Percentiles rank a stretch among this genome's conserved stretches.
phyloP scores from a whole-genome alignment of 2,329 filamentous ascomycete genomes.

The Aspergillus pseudoglaucus region DNA sequence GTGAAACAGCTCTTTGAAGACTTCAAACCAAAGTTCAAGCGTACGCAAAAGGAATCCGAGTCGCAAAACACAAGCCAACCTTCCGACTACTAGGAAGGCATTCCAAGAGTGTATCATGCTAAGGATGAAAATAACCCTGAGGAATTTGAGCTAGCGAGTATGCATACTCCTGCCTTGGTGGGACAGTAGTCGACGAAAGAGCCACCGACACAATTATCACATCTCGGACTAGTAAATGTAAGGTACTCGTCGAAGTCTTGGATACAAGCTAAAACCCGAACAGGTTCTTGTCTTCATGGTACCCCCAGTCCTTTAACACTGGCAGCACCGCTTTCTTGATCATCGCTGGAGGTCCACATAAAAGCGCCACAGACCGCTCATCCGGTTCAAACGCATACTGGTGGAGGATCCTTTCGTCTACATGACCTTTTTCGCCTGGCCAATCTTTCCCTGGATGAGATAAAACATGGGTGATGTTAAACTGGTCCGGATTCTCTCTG shows the following conservation, averaged over 20 bases:
- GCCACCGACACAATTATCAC: not conserved
- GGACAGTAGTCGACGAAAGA: too few species aligned
- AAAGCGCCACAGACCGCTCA: slow-evolving; percentile 38
- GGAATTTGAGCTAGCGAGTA: not conserved
- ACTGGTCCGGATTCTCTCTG: slow-evolving; percentile 2
- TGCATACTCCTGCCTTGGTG: not conserved
- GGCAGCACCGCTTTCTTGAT: slow-evolving; percentile 48
- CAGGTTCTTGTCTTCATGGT: slow-evolving; percentile 39
- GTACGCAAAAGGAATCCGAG: not conserved
- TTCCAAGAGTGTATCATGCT: not conserved
- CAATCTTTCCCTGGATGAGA: slow-evolving; percentile 6
- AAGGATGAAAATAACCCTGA: not conserved
- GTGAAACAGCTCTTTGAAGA: not conserved
- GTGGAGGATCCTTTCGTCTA: slow-evolving; percentile 6
- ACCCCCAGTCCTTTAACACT: slow-evolving; percentile 42
- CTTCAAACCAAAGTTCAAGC: not conserved
- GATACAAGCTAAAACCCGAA: slow-evolving; percentile 27
- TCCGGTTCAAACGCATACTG: slow-evolving; percentile 24
- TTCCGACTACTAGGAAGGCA: not conserved
- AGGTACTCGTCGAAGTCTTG: too few species aligned
- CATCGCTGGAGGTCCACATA: slow-evolving; percentile 47
- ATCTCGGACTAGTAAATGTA: too few species aligned
- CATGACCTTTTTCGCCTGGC: slow-evolving; percentile 7
- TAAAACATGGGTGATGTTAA: slow-evolving; percentile 9
- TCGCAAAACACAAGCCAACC: not conserved